Base-by-base conservation (phyloP, 164 flowering plant species). In the Santalum album region DNA sequence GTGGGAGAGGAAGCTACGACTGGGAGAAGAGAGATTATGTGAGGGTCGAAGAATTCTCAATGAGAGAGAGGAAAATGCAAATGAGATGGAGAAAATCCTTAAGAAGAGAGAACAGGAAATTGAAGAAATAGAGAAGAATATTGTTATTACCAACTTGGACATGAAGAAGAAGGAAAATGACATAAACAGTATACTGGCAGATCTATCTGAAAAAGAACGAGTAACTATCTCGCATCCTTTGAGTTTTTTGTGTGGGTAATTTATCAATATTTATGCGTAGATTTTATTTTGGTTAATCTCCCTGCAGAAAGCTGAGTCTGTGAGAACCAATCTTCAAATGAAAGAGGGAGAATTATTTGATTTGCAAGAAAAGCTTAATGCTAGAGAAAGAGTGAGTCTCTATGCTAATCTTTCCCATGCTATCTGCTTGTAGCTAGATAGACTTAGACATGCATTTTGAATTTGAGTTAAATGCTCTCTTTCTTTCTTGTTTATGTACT, bases 1-100 rank as follows among this genome's bases (percentile, higher is more conserved):
- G 5, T 87, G 96, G 99, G 97, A 90, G 60, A 79, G 60, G 63
- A 84, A 71, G n/a, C 64, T 94, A 25, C 84, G 79, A 55, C 81
- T 78, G 63, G 66, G 72, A 25, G 97, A 94, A 57, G 79, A 80
- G 54, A 82, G 74, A 54, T 67, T 87, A 25, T 59, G 63, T 63
- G 82, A 82, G 62, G 67, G 73, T 49, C 70, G 82, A 45, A 75
- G 79, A 62, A 63, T 59, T 26, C 68, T 86, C 16, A 75, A 71
- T 19, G 73, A 78, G 63, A 82, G 80, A 53, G 97, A 87, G 73
- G 88, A 77, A 51, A 75, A 70, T 63, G 76, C 64, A 36, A 83
- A 78, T 65, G 90, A 84, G 68, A 69, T 27, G 53, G 90, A 87
- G 7, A 61, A 50, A 60, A 47, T 23, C 62, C 47, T 72, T 43